Conservation (phyloP, 2,329 filamentous ascomycete species). For the Colletotrichum sp. region DNA sequence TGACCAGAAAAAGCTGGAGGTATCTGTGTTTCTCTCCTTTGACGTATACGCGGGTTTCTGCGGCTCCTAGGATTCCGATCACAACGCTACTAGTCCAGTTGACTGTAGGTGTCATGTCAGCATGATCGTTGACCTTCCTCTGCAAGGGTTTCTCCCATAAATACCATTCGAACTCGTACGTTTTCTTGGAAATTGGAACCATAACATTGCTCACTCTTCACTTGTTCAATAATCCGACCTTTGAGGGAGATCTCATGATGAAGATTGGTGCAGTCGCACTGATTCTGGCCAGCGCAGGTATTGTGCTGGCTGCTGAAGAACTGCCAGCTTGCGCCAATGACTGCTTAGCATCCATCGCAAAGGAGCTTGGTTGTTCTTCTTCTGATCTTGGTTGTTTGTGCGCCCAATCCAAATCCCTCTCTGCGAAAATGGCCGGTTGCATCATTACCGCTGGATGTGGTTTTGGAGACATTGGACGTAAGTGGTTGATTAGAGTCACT, state of each 20-base stretch:
- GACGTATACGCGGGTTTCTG: not conserved
- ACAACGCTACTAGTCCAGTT: not conserved
- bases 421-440: not conserved
- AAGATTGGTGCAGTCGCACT: not conserved
- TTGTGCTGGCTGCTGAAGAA: not conserved
- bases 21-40: rapidly evolving
- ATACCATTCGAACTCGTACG: not conserved
- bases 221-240: not conserved
- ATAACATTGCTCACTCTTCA: not conserved
- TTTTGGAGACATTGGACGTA: not conserved
- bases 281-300: not conserved
- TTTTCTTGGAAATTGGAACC: not conserved
- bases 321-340: not conserved
- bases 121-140: not conserved
- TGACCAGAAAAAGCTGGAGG: not conserved
- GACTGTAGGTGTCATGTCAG: not conserved
- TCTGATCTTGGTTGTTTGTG: not conserved
- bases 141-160: not conserved
- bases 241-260: not conserved
- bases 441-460: not conserved
- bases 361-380: not conserved
- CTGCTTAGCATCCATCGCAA: not conserved
- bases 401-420: not conserved
- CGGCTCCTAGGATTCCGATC: not conserved
- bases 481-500: not conserved